Conservation (phyloP, 169 alveolate species). For the Eimeria praecox region DNA sequence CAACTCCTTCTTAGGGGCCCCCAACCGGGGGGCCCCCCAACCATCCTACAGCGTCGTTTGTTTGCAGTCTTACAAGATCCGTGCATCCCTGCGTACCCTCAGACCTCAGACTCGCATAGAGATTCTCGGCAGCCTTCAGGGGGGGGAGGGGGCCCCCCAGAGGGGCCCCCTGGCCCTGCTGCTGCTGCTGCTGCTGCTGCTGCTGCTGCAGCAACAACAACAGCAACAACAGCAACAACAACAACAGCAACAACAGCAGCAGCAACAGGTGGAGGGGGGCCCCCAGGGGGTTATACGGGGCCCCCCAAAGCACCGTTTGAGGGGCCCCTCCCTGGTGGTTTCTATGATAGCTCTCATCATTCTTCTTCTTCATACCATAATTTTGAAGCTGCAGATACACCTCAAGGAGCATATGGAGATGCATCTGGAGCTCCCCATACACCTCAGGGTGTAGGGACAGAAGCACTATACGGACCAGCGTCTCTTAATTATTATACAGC, state of each 20-base stretch:
- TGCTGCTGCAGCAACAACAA: too few species aligned
- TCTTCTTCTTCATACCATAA: neutral
- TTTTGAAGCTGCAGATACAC: too few species aligned
- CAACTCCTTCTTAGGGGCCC: conserved; percentile 43
- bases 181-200: neutral
- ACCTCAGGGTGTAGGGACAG: neutral
- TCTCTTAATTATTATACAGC: neutral
- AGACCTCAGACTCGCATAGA: neutral
- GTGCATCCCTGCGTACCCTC: neutral
- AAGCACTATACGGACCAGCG: neutral
- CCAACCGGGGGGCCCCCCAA: neutral
- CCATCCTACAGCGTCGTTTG: neutral
- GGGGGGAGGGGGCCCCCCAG: neutral
- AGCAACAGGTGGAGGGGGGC: too few species aligned
- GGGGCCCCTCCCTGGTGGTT: conserved; percentile 28
- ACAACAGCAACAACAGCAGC: neutral
- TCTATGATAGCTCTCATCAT: neutral
- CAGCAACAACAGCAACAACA: neutral
- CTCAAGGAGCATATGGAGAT: too few species aligned
- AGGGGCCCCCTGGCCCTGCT: neutral
- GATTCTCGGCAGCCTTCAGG: neutral
- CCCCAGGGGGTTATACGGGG: neutral
- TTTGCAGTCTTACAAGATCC: conserved; percentile 30
- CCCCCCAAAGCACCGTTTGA: neutral
- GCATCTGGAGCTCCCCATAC: neutral